phyloP scores from a whole-genome alignment of 1,284 basidiomycete genomes.

The Wolfiporia cocos region DNA sequence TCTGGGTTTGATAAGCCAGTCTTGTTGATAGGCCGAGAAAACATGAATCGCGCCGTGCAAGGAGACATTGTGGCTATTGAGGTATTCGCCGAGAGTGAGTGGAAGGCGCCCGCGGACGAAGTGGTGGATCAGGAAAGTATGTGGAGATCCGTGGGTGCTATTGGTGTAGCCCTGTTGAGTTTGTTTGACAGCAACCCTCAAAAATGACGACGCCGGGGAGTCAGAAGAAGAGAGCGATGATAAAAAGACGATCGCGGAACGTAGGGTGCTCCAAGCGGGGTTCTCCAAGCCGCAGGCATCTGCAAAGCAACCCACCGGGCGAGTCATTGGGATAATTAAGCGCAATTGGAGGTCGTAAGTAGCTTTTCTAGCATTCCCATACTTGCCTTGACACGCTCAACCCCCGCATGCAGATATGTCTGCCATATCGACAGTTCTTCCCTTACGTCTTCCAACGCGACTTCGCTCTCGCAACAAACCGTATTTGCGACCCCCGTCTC shows the following conservation, averaged over 20 bases:
- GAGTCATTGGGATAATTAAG: conserved; percentile 89
- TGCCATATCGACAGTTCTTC: conserved; percentile 93
- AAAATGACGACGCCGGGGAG: conserved; percentile 87
- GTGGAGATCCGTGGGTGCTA: conserved; percentile 20
- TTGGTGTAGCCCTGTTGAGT: conserved; percentile 4
- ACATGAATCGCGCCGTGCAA: conserved; percentile 94
- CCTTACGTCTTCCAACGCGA: conserved; percentile 72
- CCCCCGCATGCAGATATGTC: conserved; percentile 60
- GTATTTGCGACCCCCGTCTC: conserved; percentile 96
- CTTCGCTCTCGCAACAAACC: conserved; percentile 84
- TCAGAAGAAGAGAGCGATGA: conserved; percentile 53
- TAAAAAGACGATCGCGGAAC: conserved; percentile 44
- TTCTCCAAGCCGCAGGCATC: conserved; percentile 32
- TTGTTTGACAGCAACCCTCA: conserved; percentile 58
- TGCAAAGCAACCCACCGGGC: conserved; percentile 85
- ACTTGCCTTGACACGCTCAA: not conserved
- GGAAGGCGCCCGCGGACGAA: conserved; percentile 91
- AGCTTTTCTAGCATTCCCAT: not conserved
- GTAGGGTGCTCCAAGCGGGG: conserved; percentile 37
- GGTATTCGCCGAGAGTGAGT: conserved; percentile 83
- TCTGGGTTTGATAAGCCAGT: conserved; percentile 74
- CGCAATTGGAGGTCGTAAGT: conserved; percentile 90
- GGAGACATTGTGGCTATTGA: conserved; percentile 94
- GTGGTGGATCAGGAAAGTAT: conserved; percentile 89
- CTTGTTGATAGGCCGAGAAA: conserved; percentile 82